phyloP scores from a whole-genome alignment of 1,284 basidiomycete species.

The Apiotrichum gamsii region DNA sequence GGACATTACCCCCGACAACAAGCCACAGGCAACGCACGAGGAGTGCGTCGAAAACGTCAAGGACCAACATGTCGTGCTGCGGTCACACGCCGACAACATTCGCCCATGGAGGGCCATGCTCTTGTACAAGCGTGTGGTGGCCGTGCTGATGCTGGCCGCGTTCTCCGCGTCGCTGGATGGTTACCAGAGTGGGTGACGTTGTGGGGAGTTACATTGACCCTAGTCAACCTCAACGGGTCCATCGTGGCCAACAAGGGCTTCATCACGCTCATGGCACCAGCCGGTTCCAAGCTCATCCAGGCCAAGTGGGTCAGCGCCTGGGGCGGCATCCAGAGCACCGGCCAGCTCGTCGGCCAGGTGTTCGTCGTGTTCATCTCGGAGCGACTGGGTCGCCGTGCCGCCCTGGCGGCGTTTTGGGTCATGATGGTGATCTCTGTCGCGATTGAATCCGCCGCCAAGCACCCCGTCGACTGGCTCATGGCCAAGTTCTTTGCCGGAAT shows the following conservation, averaged over 20 bases:
- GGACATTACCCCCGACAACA: background rate
- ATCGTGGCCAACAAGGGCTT: conserved; percentile 32
- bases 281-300: conserved; percentile 8
- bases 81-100: background rate
- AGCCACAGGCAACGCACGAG: background rate
- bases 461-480: conserved; percentile 21
- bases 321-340: conserved; percentile 25
- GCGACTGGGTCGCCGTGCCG: conserved; percentile 24
- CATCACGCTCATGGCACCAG: conserved; percentile 14
- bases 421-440: conserved; percentile 17
- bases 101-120: conserved; percentile 5
- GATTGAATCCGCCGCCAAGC: conserved; percentile 14
- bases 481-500: conserved; percentile 27
- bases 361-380: conserved; percentile 22
- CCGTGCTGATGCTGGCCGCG: conserved; percentile 8
- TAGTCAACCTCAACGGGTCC: conserved; percentile 22
- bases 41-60: background rate
- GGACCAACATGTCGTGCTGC: background rate
- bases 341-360: conserved; percentile 26
- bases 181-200: background rate
- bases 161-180: conserved; percentile 19
- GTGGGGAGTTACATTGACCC: background rate
- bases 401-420: conserved; percentile 24
- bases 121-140: background rate
- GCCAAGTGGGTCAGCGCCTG: conserved; percentile 25